Base-by-base conservation (phyloP, 805 yeast species). In the Ogataea pini region DNA sequence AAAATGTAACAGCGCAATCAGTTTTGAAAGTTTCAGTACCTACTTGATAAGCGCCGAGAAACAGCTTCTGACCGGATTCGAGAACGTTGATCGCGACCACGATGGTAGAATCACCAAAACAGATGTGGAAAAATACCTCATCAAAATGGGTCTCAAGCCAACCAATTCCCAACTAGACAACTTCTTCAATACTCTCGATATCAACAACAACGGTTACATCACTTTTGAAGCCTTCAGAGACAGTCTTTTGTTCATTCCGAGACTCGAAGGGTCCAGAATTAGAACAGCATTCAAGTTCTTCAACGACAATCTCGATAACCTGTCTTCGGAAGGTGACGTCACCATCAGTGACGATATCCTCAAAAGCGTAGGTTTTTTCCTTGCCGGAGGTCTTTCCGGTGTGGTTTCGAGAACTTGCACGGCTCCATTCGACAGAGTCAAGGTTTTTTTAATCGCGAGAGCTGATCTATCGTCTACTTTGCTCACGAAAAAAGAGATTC, bases 341-440 rank as follows among this genome's bases (percentile, higher is more conserved):
- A 85, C 95, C 0, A 75, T 92, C 31, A 83, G 85, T 36, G 83
- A 82, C 62, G 96, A 89, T 54, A 77, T 87, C 45, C 69, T 87
- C 42, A 82, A 86, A 62, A 96, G 97, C 27, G 77, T 89, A 52
- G 97, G 97, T 1, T 94, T 82, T 67, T 94, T 94, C 62, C 69
- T 91, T 28, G 96, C 97, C 1, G 99, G 99, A 33, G 99, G 99
- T 0, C 67, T 91, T 17, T 87, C 97, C 1, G 99, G 99, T 1
- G 99, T 92, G 2, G 86, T 94, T 3, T 89, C 97, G 12, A 82
- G 99, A 69, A 90, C 98, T 0, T 86, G 94, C 59, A 94, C 99
- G 0, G 99, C 98, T 0, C 99, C 99, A 9, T 88, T 94, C 55
- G 99, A 94, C 67, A 79, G 99, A 64, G 80, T 94, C 18, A 94